Percentiles rank a stretch among this genome's conserved stretches.
Evolutionary conservation across 202 grass and related monocot genomes (phyloP).

Genomic region (Hordeum pubiflorum): DNA sequence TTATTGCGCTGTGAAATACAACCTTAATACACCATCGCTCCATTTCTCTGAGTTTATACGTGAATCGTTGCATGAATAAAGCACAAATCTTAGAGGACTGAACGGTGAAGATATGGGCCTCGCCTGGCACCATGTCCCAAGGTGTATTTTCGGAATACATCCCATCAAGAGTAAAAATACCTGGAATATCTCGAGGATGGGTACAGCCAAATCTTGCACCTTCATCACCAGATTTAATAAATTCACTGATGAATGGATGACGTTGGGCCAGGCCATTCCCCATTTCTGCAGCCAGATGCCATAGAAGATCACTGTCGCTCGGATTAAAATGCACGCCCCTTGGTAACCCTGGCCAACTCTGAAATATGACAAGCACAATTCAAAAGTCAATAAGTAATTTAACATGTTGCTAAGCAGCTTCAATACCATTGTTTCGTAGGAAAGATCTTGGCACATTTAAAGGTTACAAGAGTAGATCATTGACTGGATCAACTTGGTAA

Average conservation of each 20-base stretch:
- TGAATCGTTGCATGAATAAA: no score
- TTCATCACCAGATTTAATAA: conserved; percentile 52
- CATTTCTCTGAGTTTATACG: no score
- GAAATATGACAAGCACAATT: conserved; percentile 2
- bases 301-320: conserved; percentile 65
- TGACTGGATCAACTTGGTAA: neutral
- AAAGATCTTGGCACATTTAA: neutral
- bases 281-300: conserved; percentile 74
- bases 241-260: conserved; percentile 78
- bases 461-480: neutral
- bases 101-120: no score
- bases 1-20: no score
- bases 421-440: neutral
- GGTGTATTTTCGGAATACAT: neutral
- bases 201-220: conserved; percentile 35
- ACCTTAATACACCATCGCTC: no score
- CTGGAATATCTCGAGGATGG: conserved; percentile 61
- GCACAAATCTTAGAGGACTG: no score
- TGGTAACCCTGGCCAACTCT: conserved; percentile 73
- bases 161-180: conserved; percentile 37
- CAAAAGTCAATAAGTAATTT: conserved; percentile 17
- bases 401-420: neutral
- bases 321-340: conserved; percentile 78
- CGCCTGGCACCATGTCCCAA: no score
- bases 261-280: conserved; percentile 36